These are phyloP conservation scores for Leishmania major DNA, from an alignment of 208 protist species.

Conservation along the genomic window DNA sequence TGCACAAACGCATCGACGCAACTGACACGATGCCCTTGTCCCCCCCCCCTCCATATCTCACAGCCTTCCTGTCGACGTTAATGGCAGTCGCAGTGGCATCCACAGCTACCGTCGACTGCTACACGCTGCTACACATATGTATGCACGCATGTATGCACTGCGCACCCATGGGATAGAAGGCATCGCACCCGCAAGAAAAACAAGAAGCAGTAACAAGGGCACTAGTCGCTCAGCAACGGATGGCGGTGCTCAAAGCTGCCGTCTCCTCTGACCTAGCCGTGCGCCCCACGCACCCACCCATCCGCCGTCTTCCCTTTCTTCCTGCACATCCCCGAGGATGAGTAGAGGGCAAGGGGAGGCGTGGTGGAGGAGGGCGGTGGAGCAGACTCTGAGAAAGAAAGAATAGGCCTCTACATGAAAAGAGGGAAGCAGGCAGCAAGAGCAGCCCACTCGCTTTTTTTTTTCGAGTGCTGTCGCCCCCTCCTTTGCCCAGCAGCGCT, in stretches of 20 bases:
- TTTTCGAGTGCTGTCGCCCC: background rate
- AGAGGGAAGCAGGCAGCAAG: background rate
- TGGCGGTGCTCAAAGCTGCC: background rate
- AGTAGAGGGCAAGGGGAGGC: background rate
- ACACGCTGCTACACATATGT: background rate
- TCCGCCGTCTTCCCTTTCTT: background rate
- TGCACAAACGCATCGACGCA: background rate
- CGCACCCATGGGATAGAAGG: background rate
- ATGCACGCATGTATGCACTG: background rate
- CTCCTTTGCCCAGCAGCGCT: background rate
- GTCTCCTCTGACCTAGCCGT: constrained; percentile 1
- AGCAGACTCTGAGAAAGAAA: background rate
- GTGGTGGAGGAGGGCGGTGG: background rate
- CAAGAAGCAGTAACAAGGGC: constrained; percentile 15
- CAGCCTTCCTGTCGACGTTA: background rate
- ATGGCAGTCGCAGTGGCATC: background rate
- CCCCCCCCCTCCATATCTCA: background rate
- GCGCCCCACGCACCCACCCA: background rate
- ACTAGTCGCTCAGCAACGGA: constrained; percentile 2
- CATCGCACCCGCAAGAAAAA: background rate
- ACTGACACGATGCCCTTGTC: background rate
- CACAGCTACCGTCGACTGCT: background rate
- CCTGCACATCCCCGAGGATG: background rate
- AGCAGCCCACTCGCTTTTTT: background rate
- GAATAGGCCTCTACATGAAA: too few species aligned